phyloP scores from a whole-genome alignment of 192 early-diverging fungal genomes.

The Podila minutissima region DNA sequence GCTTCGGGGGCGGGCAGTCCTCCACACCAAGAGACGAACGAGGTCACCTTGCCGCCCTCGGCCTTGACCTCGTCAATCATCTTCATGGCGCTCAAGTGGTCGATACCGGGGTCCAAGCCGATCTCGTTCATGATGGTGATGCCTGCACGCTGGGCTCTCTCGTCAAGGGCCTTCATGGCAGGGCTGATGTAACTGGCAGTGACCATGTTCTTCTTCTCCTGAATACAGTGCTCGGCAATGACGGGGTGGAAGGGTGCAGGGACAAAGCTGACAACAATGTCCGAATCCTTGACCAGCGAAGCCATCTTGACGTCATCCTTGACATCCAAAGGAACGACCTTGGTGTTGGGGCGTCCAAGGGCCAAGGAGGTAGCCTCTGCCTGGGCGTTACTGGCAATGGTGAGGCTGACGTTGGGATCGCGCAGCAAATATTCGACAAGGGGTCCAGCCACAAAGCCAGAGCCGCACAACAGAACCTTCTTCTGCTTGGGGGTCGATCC shows the following conservation, averaged over 20 bases:
- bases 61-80: slow-evolving; percentile 89
- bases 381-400: slow-evolving; percentile 82
- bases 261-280: slow-evolving; percentile 92
- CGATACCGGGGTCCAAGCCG: slow-evolving; percentile 98
- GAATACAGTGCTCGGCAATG: slow-evolving; percentile 80
- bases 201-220: slow-evolving; percentile 90
- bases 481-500: slow-evolving; percentile 23
- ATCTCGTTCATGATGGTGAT: slow-evolving; percentile 97
- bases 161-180: slow-evolving; percentile 84
- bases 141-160: slow-evolving; percentile 78
- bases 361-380: slow-evolving; percentile 79
- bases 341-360: slow-evolving; percentile 65
- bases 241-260: slow-evolving; percentile 88
- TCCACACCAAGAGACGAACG: slow-evolving; percentile 97
- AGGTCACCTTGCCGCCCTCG: slow-evolving; percentile 71
- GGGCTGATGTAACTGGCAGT: slow-evolving; percentile 96
- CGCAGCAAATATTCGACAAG: slow-evolving; percentile 87
- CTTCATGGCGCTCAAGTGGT: slow-evolving; percentile 97
- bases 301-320: slow-evolving; percentile 66
- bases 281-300: slow-evolving; percentile 72
- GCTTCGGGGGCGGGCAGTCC: slow-evolving; percentile 93
- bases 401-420: slow-evolving; percentile 64
- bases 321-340: slow-evolving; percentile 78
- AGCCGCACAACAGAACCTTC: slow-evolving; percentile 82
- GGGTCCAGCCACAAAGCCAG: slow-evolving; percentile 93